Evolutionary conservation across 1,284 basidiomycete genomes (phyloP), one percentile per base, ranked within the genome.

Genomic region (Heliocybe sulcata): DNA sequence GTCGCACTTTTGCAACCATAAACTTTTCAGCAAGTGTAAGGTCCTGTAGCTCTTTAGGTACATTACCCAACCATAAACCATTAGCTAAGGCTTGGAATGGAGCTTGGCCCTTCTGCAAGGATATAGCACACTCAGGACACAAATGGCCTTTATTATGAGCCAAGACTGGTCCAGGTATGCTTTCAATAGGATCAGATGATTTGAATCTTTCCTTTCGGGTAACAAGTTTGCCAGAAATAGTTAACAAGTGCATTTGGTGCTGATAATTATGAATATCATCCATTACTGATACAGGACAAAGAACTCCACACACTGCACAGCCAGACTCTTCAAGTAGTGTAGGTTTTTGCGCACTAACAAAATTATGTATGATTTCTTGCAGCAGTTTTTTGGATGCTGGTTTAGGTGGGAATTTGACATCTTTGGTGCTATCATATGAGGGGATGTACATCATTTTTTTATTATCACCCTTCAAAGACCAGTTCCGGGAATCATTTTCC

Each of bases 41-140:
- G 12, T 60, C 57, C 20, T 60, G 47, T 11, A 67, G 56, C 16
- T 57, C 61, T n/a, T 42, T 4, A 0, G 65, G 65, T 2, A 68
- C 58, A 12, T 48, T 29, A 1, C 66, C 67, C 6, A 66, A 12
- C 52, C 55, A 63, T 1, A 57, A 54, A 10, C 57, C 27, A 54
- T 67, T 67, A 2, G 61, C 65, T 22, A 67, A 35, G 12, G 62
- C 53, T 6, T 27, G 14, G 2, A 10, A 1, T 2, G 53, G 53
- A 4, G 53, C 33, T 20, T 47, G n/a, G 23, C 45, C 45, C 45
- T 47, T 8, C 20, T 47, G n/a, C 45, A 47, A 11, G 8, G 23
- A 19, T 8, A 20, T 25, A 9, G 45, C 45, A 47, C 45, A 47
- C n/a, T n/a, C 11, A 47, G 19, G 23, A 47, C n/a, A n/a, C n/a